Base-by-base conservation (phyloP, 768 basidiomycete genomes). In the Lactarius hatsudake region DNA sequence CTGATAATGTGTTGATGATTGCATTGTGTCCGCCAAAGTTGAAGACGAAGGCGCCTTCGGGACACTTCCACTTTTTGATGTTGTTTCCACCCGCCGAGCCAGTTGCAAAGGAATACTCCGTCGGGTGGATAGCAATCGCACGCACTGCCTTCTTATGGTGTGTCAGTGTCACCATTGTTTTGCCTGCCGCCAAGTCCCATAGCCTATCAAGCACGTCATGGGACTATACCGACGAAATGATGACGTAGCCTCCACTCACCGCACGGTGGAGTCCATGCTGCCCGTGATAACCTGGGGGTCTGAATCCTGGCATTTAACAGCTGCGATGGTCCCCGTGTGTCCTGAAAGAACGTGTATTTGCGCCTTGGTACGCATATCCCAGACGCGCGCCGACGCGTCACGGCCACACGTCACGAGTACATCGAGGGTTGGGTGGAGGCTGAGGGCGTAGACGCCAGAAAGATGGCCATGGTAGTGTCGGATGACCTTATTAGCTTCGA, bases 11-110 rank as follows among this genome's bases (percentile, higher is more conserved):
- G 77, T 99, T 99, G 82, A 99, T 93, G 78, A 98, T 98, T 2
- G 96, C 93, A 68, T 97, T 94, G 76, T 98, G 97, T 0, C 97
- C 97, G 54, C 86, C 82, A 76, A 98, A 97, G 79, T 98, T 99
- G 83, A 91, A 93, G 3, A 98, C 96, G 71, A 99, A 98, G 2
- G 86, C 77, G 56, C 97, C 97, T 70, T 98, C 94, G 6, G 97
- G 97, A 72, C 94, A 98, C 73, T 96, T 97, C 96, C 96, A 99
- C 77, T 98, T 98, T 76, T 99, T 99, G 81, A 99, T 98, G 77
- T 98, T 98, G 81, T 98, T 98, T 0, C 96, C 97, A n/a, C 97
- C 97, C 0, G 96, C 92, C 30, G 93, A 95, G 59, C 92, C 97
- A 3, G 90, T 91, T 2, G 95, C 97, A 74, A 99, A 99, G 38